Percentiles rank a stretch among this genome's conserved stretches.
Evolutionary conservation across 2,329 filamentous ascomycete species (phyloP).

Genomic region (Clonostachys chloroleuca): DNA sequence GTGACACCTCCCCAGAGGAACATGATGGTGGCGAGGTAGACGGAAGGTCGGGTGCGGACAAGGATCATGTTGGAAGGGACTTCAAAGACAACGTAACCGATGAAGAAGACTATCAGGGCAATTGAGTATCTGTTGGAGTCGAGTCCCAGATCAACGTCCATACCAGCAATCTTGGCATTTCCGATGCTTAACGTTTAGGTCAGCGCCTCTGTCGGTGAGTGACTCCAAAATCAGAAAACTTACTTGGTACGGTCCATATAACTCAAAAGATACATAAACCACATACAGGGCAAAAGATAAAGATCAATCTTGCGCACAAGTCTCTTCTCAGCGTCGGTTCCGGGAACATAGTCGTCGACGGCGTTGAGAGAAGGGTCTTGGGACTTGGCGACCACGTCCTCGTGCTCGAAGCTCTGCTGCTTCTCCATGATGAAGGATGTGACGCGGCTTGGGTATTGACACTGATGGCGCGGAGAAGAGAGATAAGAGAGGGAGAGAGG

Average conservation of each 20-base stretch:
- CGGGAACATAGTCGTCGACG: slow-evolving; percentile 15
- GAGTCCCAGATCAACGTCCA: slow-evolving; percentile 38
- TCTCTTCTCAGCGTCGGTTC: slow-evolving; percentile 21
- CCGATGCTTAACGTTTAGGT: slow-evolving; percentile 18
- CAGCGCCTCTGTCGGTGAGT: background rate
- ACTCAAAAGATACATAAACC: slow-evolving; percentile 55
- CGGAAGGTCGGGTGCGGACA: slow-evolving; percentile 55
- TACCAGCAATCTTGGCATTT: slow-evolving; percentile 49
- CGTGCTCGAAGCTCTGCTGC: slow-evolving; percentile 7
- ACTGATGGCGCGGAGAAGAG: too few species aligned
- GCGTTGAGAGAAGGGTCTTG: background rate
- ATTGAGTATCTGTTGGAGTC: slow-evolving; percentile 57
- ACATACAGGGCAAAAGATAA: slow-evolving; percentile 42
- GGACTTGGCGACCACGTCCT: slow-evolving; percentile 3
- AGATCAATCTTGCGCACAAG: slow-evolving; percentile 33
- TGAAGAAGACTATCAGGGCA: slow-evolving; percentile 58
- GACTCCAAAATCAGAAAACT: slow-evolving; percentile 14
- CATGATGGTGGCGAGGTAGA: slow-evolving; percentile 67
- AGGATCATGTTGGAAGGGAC: slow-evolving; percentile 61
- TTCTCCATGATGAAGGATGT: slow-evolving; percentile 7
- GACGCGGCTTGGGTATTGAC: background rate
- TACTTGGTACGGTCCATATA: slow-evolving; percentile 64
- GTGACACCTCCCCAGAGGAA: slow-evolving; percentile 30
- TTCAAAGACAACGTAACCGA: slow-evolving; percentile 65
- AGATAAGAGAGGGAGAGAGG: too few species aligned